Base-by-base conservation (phyloP, 176 grass and related monocot species). In the Puya raimondii region DNA sequence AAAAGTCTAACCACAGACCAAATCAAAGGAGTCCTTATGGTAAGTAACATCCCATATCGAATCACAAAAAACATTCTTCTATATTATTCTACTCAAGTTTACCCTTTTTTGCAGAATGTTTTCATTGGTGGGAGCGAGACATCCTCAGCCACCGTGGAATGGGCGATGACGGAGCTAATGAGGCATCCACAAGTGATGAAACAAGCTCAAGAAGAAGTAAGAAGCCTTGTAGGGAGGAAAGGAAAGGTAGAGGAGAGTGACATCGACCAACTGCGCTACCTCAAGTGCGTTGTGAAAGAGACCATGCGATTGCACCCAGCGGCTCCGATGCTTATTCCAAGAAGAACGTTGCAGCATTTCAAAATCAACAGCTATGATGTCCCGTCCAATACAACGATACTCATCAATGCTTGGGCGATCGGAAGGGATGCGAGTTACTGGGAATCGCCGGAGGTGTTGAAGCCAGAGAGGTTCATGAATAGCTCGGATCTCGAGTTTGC, bases 151-250 rank as follows among this genome's bases (percentile, higher is more conserved):
- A 72, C 58, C 16, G 59, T 79, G 12, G 58, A 53, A 33, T 79
- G 77, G 77, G 68, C 77, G n/a, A 79, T 79, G 77, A 27, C 52
- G 9, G 77, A 79, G 68, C 77, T 79, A 63, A 12, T 79, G 21
- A 70, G 54, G 42, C 53, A 79, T 50, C 77, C 77, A 51, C 15
- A 72, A 65, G 59, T 6, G 17, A 16, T 79, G 21, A 71, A 66
- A 25, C 65, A 70, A 70, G 77, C 26, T 2, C 77, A 79, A 72
- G 16, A 72, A 50, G 77, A 79, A 17, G 23, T 79, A 72, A 70
- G 77, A 27, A 17, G 48, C 20, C 42, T 79, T 3, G 16, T 56
- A 27, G 23, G 48, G 53, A 58, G 33, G 12, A 70, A 64, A 26
- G 25, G 47, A 50, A 66, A 47, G 18, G 33, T 72, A 1, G 14